Evolutionary conservation across 1,284 basidiomycete genomes (phyloP), one percentile per base, ranked within the genome.

Genomic region (Pisolithus thermaeus): DNA sequence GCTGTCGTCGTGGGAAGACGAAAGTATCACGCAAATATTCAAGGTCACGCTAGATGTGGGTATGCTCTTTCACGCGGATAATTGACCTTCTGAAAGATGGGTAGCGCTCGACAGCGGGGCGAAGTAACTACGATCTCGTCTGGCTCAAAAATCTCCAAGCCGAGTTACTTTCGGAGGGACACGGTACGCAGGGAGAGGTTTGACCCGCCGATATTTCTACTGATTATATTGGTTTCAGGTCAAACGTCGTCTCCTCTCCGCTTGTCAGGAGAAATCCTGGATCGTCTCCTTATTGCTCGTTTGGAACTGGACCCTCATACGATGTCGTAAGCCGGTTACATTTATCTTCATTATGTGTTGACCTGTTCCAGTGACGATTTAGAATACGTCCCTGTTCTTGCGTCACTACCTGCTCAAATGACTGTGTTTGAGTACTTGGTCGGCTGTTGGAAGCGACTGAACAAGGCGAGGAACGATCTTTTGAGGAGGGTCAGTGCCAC

Each of bases 341-440:
- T 43, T 37, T 37, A 32, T 36, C 22, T 32, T 40, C 27, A 35
- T 14, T 40, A 27, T 46, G 46, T 28, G 12, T 23, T 46, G 5
- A 46, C 16, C 30, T 16, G n/a, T 35, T 49, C 28, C 57, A 91
- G 87, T 30, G 88, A 93, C 61, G 92, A 97, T 63, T 70, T 88
- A 4, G 90, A 95, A 46, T 87, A 82, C 60, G 70, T 90, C 16
- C 78, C 84, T 0, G 83, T 94, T 4, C 70, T 96, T 7, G 87
- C 88, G 2, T 88, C 87, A 23, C 71, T 97, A 23, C 91, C 92
- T 3, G 62, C 81, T 12, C 71, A 84, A 47, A 83, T 94, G 69
- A 95, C 94, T 0, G 79, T 84, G 0, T 95, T 95, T 58, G 93
- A 97, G 63, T 99, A 95, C 64, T 78, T 99, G 22, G 78, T 92